Percentiles rank a stretch among this genome's conserved stretches.
phyloP scores from a whole-genome alignment of 306 rosid species.

The Gynostemma pentaphyllum region DNA sequence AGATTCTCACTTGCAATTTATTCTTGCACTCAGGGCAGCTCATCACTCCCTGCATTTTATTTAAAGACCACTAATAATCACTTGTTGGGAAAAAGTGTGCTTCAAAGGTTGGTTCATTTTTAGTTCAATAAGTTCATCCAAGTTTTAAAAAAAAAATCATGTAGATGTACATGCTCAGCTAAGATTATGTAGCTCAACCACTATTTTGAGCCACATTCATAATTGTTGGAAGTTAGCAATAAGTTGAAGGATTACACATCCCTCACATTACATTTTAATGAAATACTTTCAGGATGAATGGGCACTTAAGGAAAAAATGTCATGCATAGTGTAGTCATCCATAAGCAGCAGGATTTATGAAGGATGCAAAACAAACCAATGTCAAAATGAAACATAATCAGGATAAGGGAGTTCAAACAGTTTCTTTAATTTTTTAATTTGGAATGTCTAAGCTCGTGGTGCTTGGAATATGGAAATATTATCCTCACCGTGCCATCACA shows the following conservation, averaged over 20 bases:
- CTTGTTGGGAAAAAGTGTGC: slow-evolving; percentile 1
- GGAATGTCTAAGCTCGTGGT: neutral
- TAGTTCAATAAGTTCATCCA: neutral
- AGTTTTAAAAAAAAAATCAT: neutral
- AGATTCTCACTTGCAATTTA: slow-evolving; percentile 71
- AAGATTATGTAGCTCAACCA: neutral
- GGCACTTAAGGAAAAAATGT: neutral
- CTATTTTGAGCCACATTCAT: neutral
- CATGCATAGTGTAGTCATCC: neutral
- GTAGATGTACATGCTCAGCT: neutral
- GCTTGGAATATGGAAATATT: slow-evolving; percentile 10
- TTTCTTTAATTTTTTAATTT: neutral
- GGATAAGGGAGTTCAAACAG: neutral
- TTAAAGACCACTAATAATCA: slow-evolving; percentile 9
- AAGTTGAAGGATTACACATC: neutral
- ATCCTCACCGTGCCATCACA: slow-evolving; percentile 89
- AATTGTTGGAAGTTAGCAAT: neutral
- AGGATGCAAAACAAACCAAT: slow-evolving; percentile 3
- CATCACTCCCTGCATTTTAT: slow-evolving; percentile 81
- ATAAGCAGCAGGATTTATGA: neutral
- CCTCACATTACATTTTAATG: neutral
- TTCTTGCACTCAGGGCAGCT: slow-evolving; percentile 80
- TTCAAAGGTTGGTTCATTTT: neutral
- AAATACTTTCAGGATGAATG: neutral
- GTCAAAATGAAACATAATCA: neutral